Evolutionary conservation across 139 green algal genomes (phyloP).

Genomic region (Closterium sp.): DNA sequence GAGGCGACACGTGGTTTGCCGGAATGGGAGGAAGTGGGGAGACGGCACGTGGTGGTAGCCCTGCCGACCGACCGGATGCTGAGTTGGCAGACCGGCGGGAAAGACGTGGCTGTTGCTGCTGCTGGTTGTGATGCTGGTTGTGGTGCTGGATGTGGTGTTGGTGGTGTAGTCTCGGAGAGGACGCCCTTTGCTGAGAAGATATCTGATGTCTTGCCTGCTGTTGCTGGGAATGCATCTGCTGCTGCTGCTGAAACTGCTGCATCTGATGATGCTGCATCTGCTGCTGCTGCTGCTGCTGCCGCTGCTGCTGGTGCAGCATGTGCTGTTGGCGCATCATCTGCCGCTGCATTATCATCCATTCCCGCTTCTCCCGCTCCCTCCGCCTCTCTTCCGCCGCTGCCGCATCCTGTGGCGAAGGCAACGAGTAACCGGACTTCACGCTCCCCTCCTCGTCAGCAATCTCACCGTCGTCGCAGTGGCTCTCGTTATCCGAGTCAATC

Average conservation of each 20-base stretch:
- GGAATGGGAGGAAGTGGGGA: neutral
- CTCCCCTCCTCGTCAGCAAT: neutral
- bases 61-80: neutral
- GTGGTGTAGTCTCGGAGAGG: neutral
- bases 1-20: neutral
- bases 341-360: neutral
- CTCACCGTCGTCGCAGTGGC: no score
- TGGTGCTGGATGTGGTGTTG: no score
- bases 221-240: neutral
- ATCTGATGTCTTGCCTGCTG: neutral
- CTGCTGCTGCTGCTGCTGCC: neutral
- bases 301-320: neutral
- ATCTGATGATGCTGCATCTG: no score
- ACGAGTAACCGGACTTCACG: neutral
- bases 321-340: neutral
- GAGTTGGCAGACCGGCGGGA: neutral
- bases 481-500: neutral
- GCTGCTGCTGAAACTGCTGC: neutral
- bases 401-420: neutral
- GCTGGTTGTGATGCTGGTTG: neutral
- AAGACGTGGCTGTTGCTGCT: neutral
- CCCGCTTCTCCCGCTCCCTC: neutral
- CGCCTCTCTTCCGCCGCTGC: neutral
- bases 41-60: neutral
- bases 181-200: neutral